These are phyloP conservation scores for Moricandia moricandioides DNA, from an alignment of 345 rosid species.

Conservation along the genomic window DNA sequence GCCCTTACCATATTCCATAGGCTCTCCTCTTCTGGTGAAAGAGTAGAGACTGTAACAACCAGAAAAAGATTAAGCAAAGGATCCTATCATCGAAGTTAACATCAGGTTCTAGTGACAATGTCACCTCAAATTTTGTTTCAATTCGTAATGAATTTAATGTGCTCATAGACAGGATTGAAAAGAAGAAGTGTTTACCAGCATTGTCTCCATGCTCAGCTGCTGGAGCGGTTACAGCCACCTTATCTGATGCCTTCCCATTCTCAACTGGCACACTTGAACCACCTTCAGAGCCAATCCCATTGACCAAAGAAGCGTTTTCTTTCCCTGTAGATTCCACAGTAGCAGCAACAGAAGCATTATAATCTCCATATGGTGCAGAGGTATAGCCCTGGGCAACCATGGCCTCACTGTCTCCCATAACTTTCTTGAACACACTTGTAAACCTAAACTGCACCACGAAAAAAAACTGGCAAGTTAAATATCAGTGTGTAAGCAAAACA, in stretches of 20 bases:
- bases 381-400: constrained; percentile 36
- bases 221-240: background rate
- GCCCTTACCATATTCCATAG: constrained; percentile 76
- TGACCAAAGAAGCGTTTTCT: constrained; percentile 28
- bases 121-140: background rate
- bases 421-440: background rate
- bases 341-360: constrained; percentile 26
- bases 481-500: background rate
- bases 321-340: constrained; percentile 24
- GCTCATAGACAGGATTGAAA: background rate
- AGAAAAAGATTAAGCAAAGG: background rate
- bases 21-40: constrained; percentile 82
- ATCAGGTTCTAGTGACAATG: background rate
- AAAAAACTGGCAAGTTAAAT: background rate
- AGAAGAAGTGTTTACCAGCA: background rate
- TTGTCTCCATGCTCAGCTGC: background rate
- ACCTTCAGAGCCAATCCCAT: background rate
- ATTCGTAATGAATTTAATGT: background rate
- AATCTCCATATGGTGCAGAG: constrained; percentile 32
- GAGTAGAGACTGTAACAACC: constrained; percentile 41
- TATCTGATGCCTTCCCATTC: background rate
- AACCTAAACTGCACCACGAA: constrained; percentile 34
- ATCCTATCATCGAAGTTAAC: background rate
- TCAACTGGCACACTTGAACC: background rate
- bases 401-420: constrained; percentile 72